A percentile compares a stretch with the other conserved stretches of the same genome.
phyloP scores from a whole-genome alignment of 306 rosid genomes.

The Arachis stenosperma region DNA sequence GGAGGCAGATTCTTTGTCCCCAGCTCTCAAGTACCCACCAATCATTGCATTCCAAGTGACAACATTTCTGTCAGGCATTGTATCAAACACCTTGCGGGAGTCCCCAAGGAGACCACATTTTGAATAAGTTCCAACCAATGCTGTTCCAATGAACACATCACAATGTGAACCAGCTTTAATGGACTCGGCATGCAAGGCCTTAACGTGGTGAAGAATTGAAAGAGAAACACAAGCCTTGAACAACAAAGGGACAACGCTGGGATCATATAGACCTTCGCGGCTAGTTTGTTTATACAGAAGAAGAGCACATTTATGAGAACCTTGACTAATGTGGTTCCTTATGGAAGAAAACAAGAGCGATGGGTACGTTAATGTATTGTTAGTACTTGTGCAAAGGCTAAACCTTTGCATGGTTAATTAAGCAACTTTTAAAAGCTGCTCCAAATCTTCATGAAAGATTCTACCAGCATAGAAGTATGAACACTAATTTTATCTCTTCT shows the following conservation, averaged over 20 bases:
- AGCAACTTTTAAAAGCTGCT: slow-evolving; percentile 4
- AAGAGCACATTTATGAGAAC: slow-evolving; percentile 48
- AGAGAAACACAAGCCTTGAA: slow-evolving; percentile 68
- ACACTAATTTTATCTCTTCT: slow-evolving; percentile 10
- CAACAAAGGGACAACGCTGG: slow-evolving; percentile 51
- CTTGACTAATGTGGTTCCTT: slow-evolving; percentile 42
- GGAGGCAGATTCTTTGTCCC: slow-evolving; percentile 53
- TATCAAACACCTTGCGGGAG: slow-evolving; percentile 54
- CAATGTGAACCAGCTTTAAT: slow-evolving; percentile 50
- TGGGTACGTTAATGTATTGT: slow-evolving; percentile 4
- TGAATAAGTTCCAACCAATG: slow-evolving; percentile 50
- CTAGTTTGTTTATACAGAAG: slow-evolving; percentile 47
- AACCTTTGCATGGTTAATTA: not conserved
- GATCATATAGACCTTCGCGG: slow-evolving; percentile 36
- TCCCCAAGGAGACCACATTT: slow-evolving; percentile 51
- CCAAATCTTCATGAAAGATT: not conserved
- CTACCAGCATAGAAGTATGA: not conserved
- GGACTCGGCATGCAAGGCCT: slow-evolving; percentile 60
- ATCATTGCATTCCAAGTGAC: slow-evolving; percentile 77
- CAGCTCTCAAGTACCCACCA: slow-evolving; percentile 55
- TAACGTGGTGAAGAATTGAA: slow-evolving; percentile 38
- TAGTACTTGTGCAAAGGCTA: slow-evolving; percentile 9
- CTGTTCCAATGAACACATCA: slow-evolving; percentile 59
- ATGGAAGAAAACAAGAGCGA: slow-evolving; percentile 30
- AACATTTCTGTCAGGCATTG: slow-evolving; percentile 58